Conservation (phyloP, 75 land plant species). For the Selaginella moellendorffii region DNA sequence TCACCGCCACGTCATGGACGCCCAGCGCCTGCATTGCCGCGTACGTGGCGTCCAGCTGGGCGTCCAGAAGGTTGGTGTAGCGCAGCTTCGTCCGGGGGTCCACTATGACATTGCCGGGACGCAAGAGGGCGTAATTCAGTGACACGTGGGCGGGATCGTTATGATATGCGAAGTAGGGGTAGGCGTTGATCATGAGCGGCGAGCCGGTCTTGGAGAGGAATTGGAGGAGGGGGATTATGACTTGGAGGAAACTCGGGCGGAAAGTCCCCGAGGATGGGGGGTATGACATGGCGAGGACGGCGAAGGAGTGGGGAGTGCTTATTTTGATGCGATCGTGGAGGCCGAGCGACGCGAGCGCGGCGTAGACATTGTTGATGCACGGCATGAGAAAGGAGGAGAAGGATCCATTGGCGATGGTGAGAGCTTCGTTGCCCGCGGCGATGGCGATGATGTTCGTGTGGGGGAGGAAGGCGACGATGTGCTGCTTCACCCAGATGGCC, state of each 20-base stretch:
- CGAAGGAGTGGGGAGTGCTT: slow-evolving; percentile 33
- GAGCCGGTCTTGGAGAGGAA: slow-evolving; percentile 41
- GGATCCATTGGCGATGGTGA: slow-evolving; percentile 18
- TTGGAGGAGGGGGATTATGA: slow-evolving; percentile 32
- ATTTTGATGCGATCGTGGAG: slow-evolving; percentile 17
- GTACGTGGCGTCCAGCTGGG: slow-evolving; percentile 72
- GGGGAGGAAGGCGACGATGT: slow-evolving; percentile 42
- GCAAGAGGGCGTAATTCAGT: slow-evolving; percentile 48
- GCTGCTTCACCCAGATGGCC: slow-evolving; percentile 37
- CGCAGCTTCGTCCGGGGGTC: slow-evolving; percentile 41
- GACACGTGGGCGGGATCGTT: slow-evolving; percentile 31
- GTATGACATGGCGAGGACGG: slow-evolving; percentile 15
- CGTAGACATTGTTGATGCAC: slow-evolving; percentile 54
- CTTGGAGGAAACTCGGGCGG: background rate
- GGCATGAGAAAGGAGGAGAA: slow-evolving; percentile 36
- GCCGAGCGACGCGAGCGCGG: slow-evolving; percentile 34
- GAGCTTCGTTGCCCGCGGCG: slow-evolving; percentile 68
- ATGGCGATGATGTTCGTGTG: slow-evolving; percentile 33
- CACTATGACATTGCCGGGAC: slow-evolving; percentile 31
- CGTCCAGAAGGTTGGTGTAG: slow-evolving; percentile 72
- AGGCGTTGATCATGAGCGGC: slow-evolving; percentile 70
- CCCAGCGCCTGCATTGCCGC: slow-evolving; percentile 59
- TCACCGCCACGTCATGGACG: slow-evolving; percentile 32
- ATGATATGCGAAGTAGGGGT: slow-evolving; percentile 78
- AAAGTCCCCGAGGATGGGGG: slow-evolving; percentile 49